Evolutionary conservation across 352 stramenopile genomes (phyloP), one percentile per base, ranked within the genome.

Genomic region (Phytophthora megakarya): DNA sequence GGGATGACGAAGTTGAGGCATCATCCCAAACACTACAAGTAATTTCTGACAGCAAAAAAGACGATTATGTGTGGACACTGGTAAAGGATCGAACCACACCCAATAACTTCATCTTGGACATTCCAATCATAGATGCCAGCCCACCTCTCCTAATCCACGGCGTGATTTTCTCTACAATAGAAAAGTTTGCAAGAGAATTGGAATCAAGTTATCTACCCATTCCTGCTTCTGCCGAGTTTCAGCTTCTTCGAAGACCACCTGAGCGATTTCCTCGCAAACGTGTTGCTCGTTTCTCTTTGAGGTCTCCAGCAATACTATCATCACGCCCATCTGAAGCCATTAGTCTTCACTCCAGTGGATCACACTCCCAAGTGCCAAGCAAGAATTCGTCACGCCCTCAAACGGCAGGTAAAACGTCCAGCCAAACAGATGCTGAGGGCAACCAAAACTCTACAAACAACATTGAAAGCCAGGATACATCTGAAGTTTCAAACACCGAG

Each of bases 241-340:
- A 97, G 59, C 70, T 97, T 21, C 55, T 97, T n/a, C 81, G 78
- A 32, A 72, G 80, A 11, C 88, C 90, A 9, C 70, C 70, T 1
- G 76, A 88, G 26, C 78, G 89, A 0, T 88, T 88, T 51, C 44
- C 81, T 7, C 75, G 88, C 1, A 84, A 89, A 33, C 68, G 76
- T 3, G 61, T 93, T 1, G 49, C 75, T 35, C 75, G 67, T 12
- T 94, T 97, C 32, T 77, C 69, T 3, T 43, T 67, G 37, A 40
- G 40, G 5, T 65, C 33, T 9, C 55, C 43, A 3, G 43, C 59
- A 8, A 21, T 64, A 12, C 15, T 60, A 32, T 51, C 33, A 23
- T 45, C 65, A 25, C 56, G 43, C 9, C 19, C 57, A 6, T 58
- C 48, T 11, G 50, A 65, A 59, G 42, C 46, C n/a, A 67, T 43